phyloP scores from a whole-genome alignment of 345 rosid species.

The Punica granatum region DNA sequence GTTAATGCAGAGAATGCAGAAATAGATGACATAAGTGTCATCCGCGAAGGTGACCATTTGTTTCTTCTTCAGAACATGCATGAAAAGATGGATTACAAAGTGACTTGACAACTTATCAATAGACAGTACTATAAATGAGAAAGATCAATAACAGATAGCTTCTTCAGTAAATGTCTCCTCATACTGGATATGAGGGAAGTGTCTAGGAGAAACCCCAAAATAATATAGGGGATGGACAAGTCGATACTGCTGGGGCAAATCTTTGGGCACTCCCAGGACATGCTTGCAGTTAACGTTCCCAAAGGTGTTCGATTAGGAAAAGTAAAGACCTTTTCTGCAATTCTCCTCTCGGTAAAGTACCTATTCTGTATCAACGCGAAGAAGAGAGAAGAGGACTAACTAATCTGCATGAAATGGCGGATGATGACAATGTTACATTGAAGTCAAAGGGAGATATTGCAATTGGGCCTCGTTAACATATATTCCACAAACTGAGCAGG shows the following conservation, averaged over 20 bases:
- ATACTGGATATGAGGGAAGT: not conserved
- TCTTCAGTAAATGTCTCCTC: not conserved
- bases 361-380: too few relatives aligned
- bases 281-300: not conserved
- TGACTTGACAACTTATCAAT: constrained; percentile 13
- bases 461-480: not conserved
- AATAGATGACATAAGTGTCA: constrained; percentile 66
- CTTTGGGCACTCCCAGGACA: not conserved
- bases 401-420: not conserved
- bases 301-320: too few relatives aligned
- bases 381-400: not conserved
- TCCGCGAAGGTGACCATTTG: constrained; percentile 93
- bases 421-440: not conserved
- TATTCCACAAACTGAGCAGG: not conserved
- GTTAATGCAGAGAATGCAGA: constrained; percentile 62
- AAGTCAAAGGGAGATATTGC: too few relatives aligned
- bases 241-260: not conserved
- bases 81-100: constrained; percentile 20
- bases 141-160: not conserved
- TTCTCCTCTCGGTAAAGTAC: too few relatives aligned
- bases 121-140: not conserved
- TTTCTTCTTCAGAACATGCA: constrained; percentile 42
- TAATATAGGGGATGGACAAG: not conserved
- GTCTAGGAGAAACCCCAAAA: not conserved
- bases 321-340: too few relatives aligned